phyloP scores from a whole-genome alignment of 2,329 filamentous ascomycete genomes.

The Ophiobolus disseminans region DNA sequence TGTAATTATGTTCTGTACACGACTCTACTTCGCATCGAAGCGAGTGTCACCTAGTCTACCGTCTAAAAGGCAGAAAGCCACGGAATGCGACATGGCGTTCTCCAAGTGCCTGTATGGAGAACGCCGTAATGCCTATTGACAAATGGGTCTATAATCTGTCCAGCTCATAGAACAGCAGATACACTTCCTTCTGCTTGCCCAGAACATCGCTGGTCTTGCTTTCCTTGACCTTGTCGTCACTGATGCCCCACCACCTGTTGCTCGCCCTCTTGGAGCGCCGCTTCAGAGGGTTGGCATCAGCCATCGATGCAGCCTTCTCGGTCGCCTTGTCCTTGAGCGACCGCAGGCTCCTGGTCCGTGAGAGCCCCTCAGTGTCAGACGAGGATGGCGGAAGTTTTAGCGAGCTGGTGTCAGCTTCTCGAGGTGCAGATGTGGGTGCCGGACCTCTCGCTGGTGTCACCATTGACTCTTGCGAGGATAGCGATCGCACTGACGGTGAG shows the following conservation, averaged over 20 bases:
- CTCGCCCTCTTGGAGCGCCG: constrained; percentile 65
- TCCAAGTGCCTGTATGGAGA: too few relatives aligned
- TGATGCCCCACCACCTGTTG: constrained; percentile 96
- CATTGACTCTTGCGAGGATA: constrained; percentile 45
- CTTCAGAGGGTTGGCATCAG: constrained; percentile 53
- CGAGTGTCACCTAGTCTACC: not conserved
- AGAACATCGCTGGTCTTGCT: constrained; percentile 90
- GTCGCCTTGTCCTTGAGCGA: constrained; percentile 45
- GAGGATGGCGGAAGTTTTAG: constrained; percentile 23
- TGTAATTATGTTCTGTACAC: not conserved
- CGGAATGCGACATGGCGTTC: too few relatives aligned
- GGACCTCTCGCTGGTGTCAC: constrained; percentile 27
- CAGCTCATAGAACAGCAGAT: constrained; percentile 94
- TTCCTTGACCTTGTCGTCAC: constrained; percentile 95
- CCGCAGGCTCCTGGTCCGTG: constrained; percentile 34
- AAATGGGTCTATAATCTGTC: constrained; percentile 59
- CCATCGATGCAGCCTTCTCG: constrained; percentile 50
- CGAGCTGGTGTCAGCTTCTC: constrained; percentile 33
- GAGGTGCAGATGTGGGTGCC: constrained; percentile 41
- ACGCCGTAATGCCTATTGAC: too few relatives aligned
- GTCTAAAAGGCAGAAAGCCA: not conserved
- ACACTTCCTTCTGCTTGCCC: constrained; percentile 94
- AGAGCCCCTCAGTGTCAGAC: constrained; percentile 25
- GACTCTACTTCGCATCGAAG: not conserved
- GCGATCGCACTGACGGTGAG: constrained; percentile 41